phyloP scores from a whole-genome alignment of 1,139 yeast species.

The Yueomyces sp. region DNA sequence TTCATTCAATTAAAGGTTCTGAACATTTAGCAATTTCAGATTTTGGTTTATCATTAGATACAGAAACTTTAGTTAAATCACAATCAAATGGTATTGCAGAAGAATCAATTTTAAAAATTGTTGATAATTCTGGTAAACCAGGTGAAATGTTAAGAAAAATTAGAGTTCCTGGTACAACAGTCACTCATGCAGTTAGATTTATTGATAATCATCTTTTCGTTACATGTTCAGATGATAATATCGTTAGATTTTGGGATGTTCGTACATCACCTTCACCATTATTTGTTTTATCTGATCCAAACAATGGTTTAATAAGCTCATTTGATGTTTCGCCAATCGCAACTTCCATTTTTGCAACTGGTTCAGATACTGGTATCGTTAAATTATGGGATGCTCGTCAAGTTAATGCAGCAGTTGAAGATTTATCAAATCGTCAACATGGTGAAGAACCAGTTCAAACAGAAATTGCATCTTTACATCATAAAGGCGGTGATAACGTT shows the following conservation, averaged over 20 bases:
- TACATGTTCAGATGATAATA: conserved; percentile 22
- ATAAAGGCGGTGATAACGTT: conserved; percentile 22
- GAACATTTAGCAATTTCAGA: conserved; percentile 15
- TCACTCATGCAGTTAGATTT: conserved; percentile 20
- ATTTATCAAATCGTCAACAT: conserved; percentile 14
- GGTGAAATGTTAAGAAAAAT: conserved; percentile 18
- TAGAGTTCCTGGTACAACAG: conserved; percentile 19
- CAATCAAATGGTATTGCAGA: conserved; percentile 18
- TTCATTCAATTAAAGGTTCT: conserved; percentile 17
- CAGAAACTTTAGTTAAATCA: conserved; percentile 20
- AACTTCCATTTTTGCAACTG: conserved; percentile 20
- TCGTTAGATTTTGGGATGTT: conserved; percentile 22
- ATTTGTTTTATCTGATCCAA: conserved; percentile 15
- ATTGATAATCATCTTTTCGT: conserved; percentile 21
- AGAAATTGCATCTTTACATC: conserved; percentile 17
- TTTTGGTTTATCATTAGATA: conserved; percentile 18
- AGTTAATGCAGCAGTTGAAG: conserved; percentile 15
- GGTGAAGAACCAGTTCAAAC: conserved; percentile 20
- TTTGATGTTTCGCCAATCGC: conserved; percentile 19
- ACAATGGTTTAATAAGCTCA: conserved; percentile 18
- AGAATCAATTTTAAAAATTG: conserved; percentile 17
- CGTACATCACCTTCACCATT: conserved; percentile 18
- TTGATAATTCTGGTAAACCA: conserved; percentile 20
- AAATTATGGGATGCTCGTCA: conserved; percentile 25
- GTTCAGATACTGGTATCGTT: conserved; percentile 21